Evolutionary conservation across 2,329 filamentous ascomycete genomes (phyloP).

Genomic region (Phaeosphaeria sp.): DNA sequence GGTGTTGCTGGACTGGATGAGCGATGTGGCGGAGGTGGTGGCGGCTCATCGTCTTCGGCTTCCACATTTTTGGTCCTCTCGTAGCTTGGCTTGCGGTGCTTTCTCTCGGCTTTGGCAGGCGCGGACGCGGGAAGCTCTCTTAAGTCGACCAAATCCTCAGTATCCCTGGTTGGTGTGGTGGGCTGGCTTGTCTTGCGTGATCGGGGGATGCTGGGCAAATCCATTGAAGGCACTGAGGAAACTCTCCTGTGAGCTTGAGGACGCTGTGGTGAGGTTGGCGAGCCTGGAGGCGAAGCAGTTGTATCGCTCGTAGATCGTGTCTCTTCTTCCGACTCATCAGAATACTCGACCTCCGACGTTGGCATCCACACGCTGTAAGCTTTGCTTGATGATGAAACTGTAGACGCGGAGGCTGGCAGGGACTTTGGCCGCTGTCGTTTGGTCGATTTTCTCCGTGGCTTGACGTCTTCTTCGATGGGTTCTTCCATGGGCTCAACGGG

Average conservation of each 20-base stretch:
- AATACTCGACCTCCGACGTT: conserved; percentile 45
- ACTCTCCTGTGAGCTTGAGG: conserved; percentile 51
- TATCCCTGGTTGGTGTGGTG: conserved; percentile 38
- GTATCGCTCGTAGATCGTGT: conserved; percentile 25
- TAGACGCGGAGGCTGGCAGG: conserved; percentile 24
- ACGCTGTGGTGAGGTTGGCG: conserved; percentile 33
- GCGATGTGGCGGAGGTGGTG: conserved; percentile 59
- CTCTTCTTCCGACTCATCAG: conserved; percentile 44
- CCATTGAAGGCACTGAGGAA: conserved; percentile 56
- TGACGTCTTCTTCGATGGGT: conserved; percentile 20
- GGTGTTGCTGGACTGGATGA: conserved; percentile 60
- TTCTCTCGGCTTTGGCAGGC: conserved; percentile 38
- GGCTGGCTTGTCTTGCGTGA: conserved; percentile 51
- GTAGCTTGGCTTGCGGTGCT: conserved; percentile 15
- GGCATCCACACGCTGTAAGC: conserved; percentile 60
- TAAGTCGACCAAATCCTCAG: conserved; percentile 11
- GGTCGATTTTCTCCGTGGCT: conserved; percentile 38
- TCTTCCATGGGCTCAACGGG: conserved; percentile 27
- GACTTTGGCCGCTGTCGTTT: conserved; percentile 35
- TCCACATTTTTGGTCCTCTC: conserved; percentile 16
- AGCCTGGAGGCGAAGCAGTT: conserved; percentile 26
- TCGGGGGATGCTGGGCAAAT: conserved; percentile 55
- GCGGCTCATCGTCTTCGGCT: conserved; percentile 35
- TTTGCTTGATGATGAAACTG: conserved; percentile 40
- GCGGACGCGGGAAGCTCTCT: conserved; percentile 34